Percentiles rank a stretch among this genome's conserved stretches.
These are phyloP conservation scores for Phytopythium vexans DNA, from an alignment of 352 stramenopile genomes.

Conservation along the genomic window DNA sequence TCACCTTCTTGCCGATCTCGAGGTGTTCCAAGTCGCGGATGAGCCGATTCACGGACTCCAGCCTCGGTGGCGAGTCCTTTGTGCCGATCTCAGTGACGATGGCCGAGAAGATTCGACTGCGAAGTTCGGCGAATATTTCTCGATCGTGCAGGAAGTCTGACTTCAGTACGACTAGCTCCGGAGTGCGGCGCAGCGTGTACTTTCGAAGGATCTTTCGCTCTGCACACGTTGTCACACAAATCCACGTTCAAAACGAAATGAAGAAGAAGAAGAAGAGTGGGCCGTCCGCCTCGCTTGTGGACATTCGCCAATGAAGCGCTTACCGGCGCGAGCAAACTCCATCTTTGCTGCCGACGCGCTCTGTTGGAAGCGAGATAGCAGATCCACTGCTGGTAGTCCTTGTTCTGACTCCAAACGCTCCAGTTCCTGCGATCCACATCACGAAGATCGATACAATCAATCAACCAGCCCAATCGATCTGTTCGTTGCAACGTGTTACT, in stretches of 20 bases:
- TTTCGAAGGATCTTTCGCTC: conserved; percentile 46
- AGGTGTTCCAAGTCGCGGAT: conserved; percentile 41
- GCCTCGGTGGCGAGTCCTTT: conserved; percentile 55
- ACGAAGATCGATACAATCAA: neutral
- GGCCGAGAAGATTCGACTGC: conserved; percentile 53
- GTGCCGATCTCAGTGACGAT: conserved; percentile 49
- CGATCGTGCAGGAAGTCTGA: conserved; percentile 42
- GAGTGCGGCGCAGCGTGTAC: conserved; percentile 26
- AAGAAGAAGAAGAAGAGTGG: no score
- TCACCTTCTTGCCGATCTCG: conserved; percentile 64
- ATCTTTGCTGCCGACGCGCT: conserved; percentile 43
- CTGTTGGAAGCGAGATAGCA: conserved; percentile 46
- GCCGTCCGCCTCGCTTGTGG: no score
- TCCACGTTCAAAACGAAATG: conserved; percentile 5
- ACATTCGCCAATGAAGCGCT: neutral
- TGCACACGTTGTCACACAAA: no score
- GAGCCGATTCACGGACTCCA: conserved; percentile 48
- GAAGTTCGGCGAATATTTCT: conserved; percentile 62
- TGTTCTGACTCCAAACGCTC: conserved; percentile 37
- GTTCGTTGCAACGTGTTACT: neutral
- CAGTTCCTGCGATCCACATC: conserved; percentile 30
- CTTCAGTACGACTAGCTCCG: conserved; percentile 30
- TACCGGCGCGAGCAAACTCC: conserved; percentile 44
- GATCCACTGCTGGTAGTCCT: conserved; percentile 31
- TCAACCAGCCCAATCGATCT: no score